Evolutionary conservation across 495 filamentous ascomycete species (phyloP), one percentile per base, ranked within the genome.

Genomic region (Penicillium coffeae): DNA sequence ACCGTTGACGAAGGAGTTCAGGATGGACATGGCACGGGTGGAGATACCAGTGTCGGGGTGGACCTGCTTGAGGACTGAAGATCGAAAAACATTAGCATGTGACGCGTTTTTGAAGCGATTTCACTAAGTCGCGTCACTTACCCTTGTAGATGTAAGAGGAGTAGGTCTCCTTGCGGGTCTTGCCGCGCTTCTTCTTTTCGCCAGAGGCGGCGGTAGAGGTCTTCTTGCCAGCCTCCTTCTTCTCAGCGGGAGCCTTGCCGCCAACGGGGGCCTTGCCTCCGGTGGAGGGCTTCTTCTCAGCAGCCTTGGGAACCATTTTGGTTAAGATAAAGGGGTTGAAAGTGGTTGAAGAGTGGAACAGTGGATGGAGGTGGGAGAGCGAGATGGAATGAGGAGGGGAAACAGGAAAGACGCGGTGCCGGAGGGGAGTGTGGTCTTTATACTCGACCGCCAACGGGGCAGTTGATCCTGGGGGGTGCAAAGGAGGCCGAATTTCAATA

Each of bases 181-280:
- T 98, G 82, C 89, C 95, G 62, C 94, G 89, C 90, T 98, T 98
- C 88, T 97, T 98, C 90, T 98, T 97, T 51, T 97, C 93, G 51
- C 92, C 93, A 65, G 89, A 78, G 33, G 90, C 82, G 32, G 93
- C 89, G 59, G 76, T n/a, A n/a, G n/a, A 64, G 35, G 93, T 96
- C 86, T 96, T 98, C 89, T 98, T 98, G 78, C 92, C 91, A 54
- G 91, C 94, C 71, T 96, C 92, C 86, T 97, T 96, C 87, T 97
- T 96, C 84, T 96, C 91, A 65, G 88, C 86, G 35, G 88, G 84
- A 18, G 86, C 85, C 74, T 89, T 89, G 65, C 86, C 71, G 54
- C 71, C 86, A 67, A 89, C 92, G 35, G 93, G 93, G 58, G 92
- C 91, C 90, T 98, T 98, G 78, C 85, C 87, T 69, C 82, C 90